Conservation (phyloP, 768 basidiomycete species). For the Russula emetica region DNA sequence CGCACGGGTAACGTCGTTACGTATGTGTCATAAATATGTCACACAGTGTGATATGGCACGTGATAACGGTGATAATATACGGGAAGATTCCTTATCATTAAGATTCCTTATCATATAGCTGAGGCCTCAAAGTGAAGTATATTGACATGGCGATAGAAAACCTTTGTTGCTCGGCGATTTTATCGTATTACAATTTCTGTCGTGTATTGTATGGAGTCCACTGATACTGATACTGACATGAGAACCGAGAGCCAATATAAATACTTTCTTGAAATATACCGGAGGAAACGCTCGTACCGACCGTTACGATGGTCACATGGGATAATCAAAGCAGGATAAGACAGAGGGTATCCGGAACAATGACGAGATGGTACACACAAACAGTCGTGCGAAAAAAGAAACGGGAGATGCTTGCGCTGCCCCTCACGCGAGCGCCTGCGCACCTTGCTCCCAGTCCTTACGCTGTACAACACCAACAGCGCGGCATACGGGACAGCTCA, state of each 20-base stretch:
- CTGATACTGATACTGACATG: neutral
- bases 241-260: neutral
- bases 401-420: neutral
- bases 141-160: neutral
- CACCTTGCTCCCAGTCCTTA: constrained; percentile 58
- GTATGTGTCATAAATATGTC: no score
- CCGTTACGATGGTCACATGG: neutral
- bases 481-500: constrained; percentile 72
- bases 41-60: no score
- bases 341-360: neutral
- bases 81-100: no score
- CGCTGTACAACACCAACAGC: constrained; percentile 55
- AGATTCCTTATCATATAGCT: no score
- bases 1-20: no score
- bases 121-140: no score
- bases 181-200: no score
- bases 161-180: no score
- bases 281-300: neutral
- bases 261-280: neutral
- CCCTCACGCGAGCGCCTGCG: constrained; percentile 29
- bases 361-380: neutral
- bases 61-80: no score
- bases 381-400: neutral
- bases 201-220: neutral
- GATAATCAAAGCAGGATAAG: neutral